phyloP scores from a whole-genome alignment of 1,139 yeast species.

The Diutina pseudorugosa region DNA sequence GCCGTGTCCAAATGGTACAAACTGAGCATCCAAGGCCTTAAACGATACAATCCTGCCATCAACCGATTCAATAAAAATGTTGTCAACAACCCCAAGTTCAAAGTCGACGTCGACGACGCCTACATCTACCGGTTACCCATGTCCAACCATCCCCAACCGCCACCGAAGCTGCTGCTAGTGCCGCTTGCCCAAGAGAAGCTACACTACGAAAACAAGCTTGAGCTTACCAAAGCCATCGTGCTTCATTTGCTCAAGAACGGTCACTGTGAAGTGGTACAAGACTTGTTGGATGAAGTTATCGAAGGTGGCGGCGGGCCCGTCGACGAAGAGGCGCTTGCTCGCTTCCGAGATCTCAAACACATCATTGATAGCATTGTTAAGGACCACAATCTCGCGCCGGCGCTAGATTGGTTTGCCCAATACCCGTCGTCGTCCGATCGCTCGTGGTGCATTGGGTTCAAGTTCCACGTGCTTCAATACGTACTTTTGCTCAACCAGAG shows the following conservation, averaged over 20 bases:
- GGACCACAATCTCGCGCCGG: slow-evolving; percentile 22
- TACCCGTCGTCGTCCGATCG: neutral
- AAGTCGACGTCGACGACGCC: slow-evolving; percentile 29
- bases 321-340: slow-evolving; percentile 15
- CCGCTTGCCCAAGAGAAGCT: slow-evolving; percentile 5
- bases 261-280: slow-evolving; percentile 25
- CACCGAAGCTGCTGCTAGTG: neutral
- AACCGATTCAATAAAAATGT: slow-evolving; percentile 26
- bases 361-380: slow-evolving; percentile 25
- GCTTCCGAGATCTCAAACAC: slow-evolving; percentile 20
- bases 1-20: slow-evolving; percentile 22
- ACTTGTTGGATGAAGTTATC: slow-evolving; percentile 16
- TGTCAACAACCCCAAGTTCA: slow-evolving; percentile 18
- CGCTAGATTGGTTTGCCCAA: slow-evolving; percentile 24
- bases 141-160: neutral
- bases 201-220: slow-evolving; percentile 20
- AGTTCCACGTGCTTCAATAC: slow-evolving; percentile 52
- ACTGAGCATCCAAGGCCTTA: slow-evolving; percentile 20
- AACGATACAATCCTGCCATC: slow-evolving; percentile 25
- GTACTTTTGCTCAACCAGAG: slow-evolving; percentile 24
- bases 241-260: slow-evolving; percentile 32
- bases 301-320: slow-evolving; percentile 10
- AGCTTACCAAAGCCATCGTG: slow-evolving; percentile 28
- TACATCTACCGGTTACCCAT: slow-evolving; percentile 21
- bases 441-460: slow-evolving; percentile 34